Evolutionary conservation across 2,329 filamentous ascomycete species (phyloP), one percentile per base, ranked within the genome.

Genomic region (Sporothrix brunneoviolacea): DNA sequence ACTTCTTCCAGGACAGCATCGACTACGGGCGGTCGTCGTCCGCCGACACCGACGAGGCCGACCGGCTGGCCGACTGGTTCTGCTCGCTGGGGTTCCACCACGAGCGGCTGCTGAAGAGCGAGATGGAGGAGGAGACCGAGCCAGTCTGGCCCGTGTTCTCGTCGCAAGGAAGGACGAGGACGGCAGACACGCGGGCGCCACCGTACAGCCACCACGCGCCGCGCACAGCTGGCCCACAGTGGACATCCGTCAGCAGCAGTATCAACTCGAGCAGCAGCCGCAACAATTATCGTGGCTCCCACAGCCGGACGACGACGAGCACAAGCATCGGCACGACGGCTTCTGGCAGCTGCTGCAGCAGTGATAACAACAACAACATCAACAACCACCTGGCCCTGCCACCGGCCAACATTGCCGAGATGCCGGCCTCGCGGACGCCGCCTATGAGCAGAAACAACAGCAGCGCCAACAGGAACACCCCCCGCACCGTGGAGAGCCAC

Each of bases 61-160:
- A 72, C 33, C 74, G 78, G 8, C 60, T 81, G 19, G 61, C 61
- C 5, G 65, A 66, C 3, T 82, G 78, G 78, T 79, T 75, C 57
- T 65, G 68, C n/a, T 68, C 65, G 4, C 73, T 76, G 59, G 70
- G 72, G 12, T 74, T 79, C 50, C 65, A 70, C 30, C 62, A 66
- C 3, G 60, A 65, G 37, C 74, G 75, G 8, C 58, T 62, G 33
- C 65, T 80, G 35, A 58, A 52, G 8, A 48, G 52, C 13, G 39
- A 50, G 22, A 46, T 53, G 15, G 54, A 28, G 22, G 54, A 54
- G 4, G 36, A 43, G 1, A n/a, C n/a, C n/a, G 49, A 52, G 15
- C 43, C 16, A 21, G 50, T 24, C n/a, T n/a, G n/a, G n/a, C n/a
- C n/a, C n/a, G n/a, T n/a, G n/a, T n/a, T n/a, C n/a, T n/a, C n/a